phyloP scores from a whole-genome alignment of 1,284 basidiomycete genomes.

The Mrakiaceae sp. region DNA sequence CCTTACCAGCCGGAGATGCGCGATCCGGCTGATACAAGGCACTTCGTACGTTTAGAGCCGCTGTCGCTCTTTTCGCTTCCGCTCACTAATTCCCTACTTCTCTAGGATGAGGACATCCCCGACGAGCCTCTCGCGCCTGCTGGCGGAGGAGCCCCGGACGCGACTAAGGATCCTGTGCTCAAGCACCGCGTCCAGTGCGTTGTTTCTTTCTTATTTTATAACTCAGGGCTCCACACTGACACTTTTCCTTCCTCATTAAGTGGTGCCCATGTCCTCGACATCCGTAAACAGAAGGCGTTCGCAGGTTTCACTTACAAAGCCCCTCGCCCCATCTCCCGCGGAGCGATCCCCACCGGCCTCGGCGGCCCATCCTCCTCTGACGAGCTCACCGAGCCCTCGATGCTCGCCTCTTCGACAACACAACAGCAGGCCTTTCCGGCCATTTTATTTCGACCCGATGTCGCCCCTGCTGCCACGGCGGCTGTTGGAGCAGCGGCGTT shows the following conservation, averaged over 20 bases:
- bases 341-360: too few relatives aligned
- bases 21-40: slow-evolving; percentile 63
- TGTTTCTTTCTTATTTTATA: too few relatives aligned
- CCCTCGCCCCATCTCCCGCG: neutral
- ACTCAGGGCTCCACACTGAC: too few relatives aligned
- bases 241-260: too few relatives aligned
- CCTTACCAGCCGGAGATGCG: slow-evolving; percentile 71
- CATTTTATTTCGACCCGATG: too few relatives aligned
- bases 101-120: slow-evolving; percentile 64
- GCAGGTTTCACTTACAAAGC: slow-evolving; percentile 59
- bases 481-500: too few relatives aligned
- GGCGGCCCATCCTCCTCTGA: too few relatives aligned
- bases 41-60: slow-evolving; percentile 40
- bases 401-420: too few relatives aligned
- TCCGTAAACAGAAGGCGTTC: slow-evolving; percentile 78
- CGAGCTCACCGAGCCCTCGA: too few relatives aligned
- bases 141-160: slow-evolving; percentile 57
- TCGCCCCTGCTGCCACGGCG: too few relatives aligned
- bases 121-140: slow-evolving; percentile 39
- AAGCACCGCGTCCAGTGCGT: slow-evolving; percentile 54
- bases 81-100: neutral
- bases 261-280: slow-evolving; percentile 66
- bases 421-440: too few relatives aligned
- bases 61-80: neutral
- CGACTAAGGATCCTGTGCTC: slow-evolving; percentile 71